Evolutionary conservation across 2,329 filamentous ascomycete genomes (phyloP), one percentile per base, ranked within the genome.

Genomic region (Penicillium sp.): DNA sequence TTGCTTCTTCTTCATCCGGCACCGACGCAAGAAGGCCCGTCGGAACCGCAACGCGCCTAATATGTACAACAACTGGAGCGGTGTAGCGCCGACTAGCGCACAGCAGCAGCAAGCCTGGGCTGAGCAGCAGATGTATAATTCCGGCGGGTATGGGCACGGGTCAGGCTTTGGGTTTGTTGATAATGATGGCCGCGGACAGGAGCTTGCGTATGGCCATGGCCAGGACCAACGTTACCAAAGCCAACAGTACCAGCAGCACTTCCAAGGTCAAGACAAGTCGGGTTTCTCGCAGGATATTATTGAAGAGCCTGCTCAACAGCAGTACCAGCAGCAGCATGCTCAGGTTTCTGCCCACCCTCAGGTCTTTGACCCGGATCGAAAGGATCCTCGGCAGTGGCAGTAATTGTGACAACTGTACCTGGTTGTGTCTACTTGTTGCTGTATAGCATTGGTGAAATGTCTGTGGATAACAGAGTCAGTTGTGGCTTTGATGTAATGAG

Each of bases 1-100:
- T 43, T 74, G 72, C 52, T 69, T 70, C 58, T 70, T 68, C 53
- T 71, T 67, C 48, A 68, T 74, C 46, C 65, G 69, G 19, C 65
- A 64, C 43, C 69, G 70, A n/a, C 69, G 72, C 41, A 70, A 66
- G 57, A 60, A 64, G 50, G 58, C 57, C 19, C 54, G 60, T 22
- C 60, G 62, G 19, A 45, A 57, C 38, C 62, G 64, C n/a, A 57
- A 59, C 19, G 55, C 61, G 0, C 49, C 52, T 19, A 59, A 66
- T 28, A 52, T 69, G 13, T 66, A 68, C 44, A 64, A 63, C 6
- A 61, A 61, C 32, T 71, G 67, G 66, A 62, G 66, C 19, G 64
- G 67, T 9, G 17, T n/a, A 44, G 62, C 64, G 10, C 55, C 61
- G n/a, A 63, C 63, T 39, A 62, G 56, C 44, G 61, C 64, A 2